phyloP scores from a whole-genome alignment of 2,329 filamentous ascomycete species.

The Colletotrichum paranaense region DNA sequence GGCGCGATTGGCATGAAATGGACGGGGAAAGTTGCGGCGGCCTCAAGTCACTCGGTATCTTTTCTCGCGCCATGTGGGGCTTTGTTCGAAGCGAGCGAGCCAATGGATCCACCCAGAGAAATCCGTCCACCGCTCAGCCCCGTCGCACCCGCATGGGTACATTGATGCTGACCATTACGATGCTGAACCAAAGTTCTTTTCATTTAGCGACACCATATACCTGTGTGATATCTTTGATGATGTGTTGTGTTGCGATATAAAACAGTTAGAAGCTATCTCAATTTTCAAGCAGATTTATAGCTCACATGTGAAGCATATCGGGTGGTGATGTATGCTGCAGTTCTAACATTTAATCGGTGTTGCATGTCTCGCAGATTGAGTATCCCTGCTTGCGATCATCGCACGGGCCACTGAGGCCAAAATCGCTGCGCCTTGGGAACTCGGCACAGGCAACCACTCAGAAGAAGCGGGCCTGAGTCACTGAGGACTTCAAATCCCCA shows the following conservation, averaged over 20 bases:
- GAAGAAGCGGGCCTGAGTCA: slow-evolving; percentile 17
- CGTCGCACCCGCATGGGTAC: not conserved
- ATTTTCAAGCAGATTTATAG: not conserved
- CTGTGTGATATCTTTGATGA: rapidly evolving
- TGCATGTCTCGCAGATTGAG: not conserved
- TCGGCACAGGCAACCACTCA: slow-evolving; percentile 22
- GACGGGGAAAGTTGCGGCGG: slow-evolving; percentile 25
- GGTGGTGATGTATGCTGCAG: not conserved
- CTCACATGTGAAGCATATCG: not conserved
- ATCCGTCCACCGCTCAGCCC: slow-evolving; percentile 30
- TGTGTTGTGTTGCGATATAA: no score
- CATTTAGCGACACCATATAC: not conserved
- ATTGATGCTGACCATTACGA: not conserved
- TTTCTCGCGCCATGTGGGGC: slow-evolving; percentile 3
- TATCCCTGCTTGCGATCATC: not conserved
- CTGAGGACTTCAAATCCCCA: slow-evolving; percentile 33
- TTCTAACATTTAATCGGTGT: slow-evolving; percentile 23
- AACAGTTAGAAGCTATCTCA: rapidly evolving
- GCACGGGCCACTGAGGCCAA: slow-evolving; percentile 37
- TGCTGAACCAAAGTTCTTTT: not conserved
- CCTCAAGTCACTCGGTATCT: slow-evolving; percentile 29
- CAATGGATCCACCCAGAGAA: not conserved
- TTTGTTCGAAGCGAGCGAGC: not conserved
- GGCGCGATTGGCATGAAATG: slow-evolving; percentile 1
- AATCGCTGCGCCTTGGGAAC: slow-evolving; percentile 29